These are phyloP conservation scores for Prunus salicina DNA, from an alignment of 306 rosid genomes.

Conservation along the genomic window DNA sequence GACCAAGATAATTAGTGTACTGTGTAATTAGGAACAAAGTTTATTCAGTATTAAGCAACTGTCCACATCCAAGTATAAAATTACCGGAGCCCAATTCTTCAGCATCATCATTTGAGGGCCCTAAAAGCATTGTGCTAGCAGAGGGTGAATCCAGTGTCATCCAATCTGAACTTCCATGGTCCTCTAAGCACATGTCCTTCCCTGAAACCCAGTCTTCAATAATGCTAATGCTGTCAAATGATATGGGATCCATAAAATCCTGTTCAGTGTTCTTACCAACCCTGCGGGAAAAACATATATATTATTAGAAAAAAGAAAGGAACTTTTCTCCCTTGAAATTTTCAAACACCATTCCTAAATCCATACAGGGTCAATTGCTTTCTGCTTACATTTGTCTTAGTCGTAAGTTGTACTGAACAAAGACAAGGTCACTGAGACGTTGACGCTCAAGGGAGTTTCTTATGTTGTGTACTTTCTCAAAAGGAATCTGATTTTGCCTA, in stretches of 20 bases:
- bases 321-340: conserved; percentile 9
- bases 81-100: conserved; percentile 71
- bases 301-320: conserved; percentile 9
- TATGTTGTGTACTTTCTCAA: conserved; percentile 49
- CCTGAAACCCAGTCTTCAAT: conserved; percentile 72
- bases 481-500: conserved; percentile 52
- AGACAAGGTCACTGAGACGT: conserved; percentile 72
- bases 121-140: conserved; percentile 42
- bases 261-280: conserved; percentile 41
- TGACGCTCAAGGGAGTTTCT: conserved; percentile 76
- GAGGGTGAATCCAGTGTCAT: conserved; percentile 58
- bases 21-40: conserved; percentile 10
- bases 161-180: conserved; percentile 57
- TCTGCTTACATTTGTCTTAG: conserved; percentile 38
- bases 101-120: conserved; percentile 55
- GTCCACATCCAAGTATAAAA: conserved; percentile 18
- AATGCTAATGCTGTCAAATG: conserved; percentile 40
- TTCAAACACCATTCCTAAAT: conserved; percentile 19
- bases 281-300: conserved; percentile 42
- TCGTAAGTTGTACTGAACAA: conserved; percentile 54
- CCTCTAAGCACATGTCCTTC: conserved; percentile 51
- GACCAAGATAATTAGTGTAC: conserved; percentile 21
- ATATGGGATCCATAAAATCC: conserved; percentile 58
- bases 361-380: not conserved
- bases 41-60: not conserved